Evolutionary conservation across 2,329 filamentous ascomycete genomes (phyloP), one percentile per base, ranked within the genome.

Genomic region (Diaporthe ampelina): DNA sequence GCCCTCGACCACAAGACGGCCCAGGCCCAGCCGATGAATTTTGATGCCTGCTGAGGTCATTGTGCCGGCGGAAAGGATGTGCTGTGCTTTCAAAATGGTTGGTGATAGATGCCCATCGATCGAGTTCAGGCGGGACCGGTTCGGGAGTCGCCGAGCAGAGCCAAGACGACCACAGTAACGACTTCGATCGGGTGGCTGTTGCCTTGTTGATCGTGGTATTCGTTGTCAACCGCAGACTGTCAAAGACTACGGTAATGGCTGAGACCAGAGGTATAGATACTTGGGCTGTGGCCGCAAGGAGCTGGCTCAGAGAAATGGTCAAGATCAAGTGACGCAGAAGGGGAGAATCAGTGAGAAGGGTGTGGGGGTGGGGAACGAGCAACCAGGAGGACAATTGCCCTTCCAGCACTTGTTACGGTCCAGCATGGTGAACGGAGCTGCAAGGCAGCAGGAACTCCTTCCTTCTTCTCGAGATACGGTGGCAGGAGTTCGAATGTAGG

Each of bases 1-100:
- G 11, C 32, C 26, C 5, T 75, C 67, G 1, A 75, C 67, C 21
- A 58, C n/a, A 17, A 75, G 40, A 2, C 29, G 21, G 37, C 37
- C 17, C n/a, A 75, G 52, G 5, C n/a, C 58, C 37, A 75, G 32
- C 7, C 52, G 54, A 15, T 68, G 52, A 17, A 24, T 1, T 15
- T 32, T 32, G 11, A 8, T 43, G 40, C 24, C 2, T 5, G 45
- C 5, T 63, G n/a, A 0, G 29, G 43, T 11, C 70, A 63, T 56
- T 13, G 0, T 35, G 21, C 6, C 1, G 40, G 35, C 21, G 9
- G 17, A 4, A 11, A 1, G 11, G 4, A 19, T 5, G 29, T 24
- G 21, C 2, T 1, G 19, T 1, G n/a, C 5, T 3, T 10, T n/a
- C 21, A 4, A 10, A 11, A 7, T 26, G 5, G 4, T 7, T 4